Conservation (phyloP, 2,329 filamentous ascomycete genomes). For the Pseudocercospora pini-densiflorae region DNA sequence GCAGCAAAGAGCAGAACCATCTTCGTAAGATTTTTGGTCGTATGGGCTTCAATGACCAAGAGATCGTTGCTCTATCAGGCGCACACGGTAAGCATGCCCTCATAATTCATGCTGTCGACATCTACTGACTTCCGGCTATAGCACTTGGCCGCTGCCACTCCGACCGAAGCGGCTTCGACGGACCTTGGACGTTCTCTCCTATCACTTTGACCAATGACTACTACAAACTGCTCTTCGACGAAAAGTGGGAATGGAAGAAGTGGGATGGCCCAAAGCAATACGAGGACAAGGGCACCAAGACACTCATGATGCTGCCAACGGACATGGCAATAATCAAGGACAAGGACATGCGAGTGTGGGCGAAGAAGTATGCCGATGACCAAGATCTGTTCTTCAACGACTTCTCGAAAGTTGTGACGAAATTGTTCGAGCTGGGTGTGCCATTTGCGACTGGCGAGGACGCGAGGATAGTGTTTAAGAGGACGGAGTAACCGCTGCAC, state of each 20-base stretch:
- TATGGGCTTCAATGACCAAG: constrained; percentile 97
- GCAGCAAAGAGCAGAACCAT: constrained; percentile 75
- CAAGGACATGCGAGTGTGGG: too few species aligned
- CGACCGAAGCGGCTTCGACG: constrained; percentile 84
- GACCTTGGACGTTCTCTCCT: constrained; percentile 91
- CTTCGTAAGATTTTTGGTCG: constrained; percentile 90
- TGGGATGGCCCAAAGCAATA: constrained; percentile 92
- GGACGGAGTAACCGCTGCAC: too few species aligned
- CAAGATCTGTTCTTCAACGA: too few species aligned
- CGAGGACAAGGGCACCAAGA: constrained; percentile 50
- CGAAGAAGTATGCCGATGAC: too few species aligned
- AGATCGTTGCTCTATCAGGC: constrained; percentile 88
- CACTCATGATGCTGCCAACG: too few species aligned
- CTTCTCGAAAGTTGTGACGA: too few species aligned
- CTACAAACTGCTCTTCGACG: constrained; percentile 82
- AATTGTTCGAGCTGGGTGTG: too few species aligned
- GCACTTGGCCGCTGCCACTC: constrained; percentile 88
- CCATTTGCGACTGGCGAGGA: too few species aligned
- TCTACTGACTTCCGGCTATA: background rate
- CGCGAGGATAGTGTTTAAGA: too few species aligned
- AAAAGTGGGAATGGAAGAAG: constrained; percentile 92
- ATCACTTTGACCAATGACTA: constrained; percentile 95
- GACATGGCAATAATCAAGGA: too few species aligned
- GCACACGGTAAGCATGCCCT: constrained; percentile 61
- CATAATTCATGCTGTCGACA: background rate